phyloP scores from a whole-genome alignment of 345 rosid species.

The Turritis glabra region DNA sequence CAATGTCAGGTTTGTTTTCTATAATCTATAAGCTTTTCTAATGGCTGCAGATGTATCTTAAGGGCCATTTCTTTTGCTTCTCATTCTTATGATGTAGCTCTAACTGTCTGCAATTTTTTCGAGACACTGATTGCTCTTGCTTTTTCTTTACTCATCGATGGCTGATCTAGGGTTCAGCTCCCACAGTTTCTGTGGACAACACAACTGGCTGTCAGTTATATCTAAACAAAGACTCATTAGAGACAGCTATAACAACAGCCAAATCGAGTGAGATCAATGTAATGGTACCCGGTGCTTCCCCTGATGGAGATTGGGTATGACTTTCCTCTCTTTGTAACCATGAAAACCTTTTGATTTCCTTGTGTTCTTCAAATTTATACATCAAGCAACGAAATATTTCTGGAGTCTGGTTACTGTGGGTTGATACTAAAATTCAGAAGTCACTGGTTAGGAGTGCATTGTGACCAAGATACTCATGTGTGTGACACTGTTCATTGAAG shows the following conservation, averaged over 20 bases:
- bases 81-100: not conserved
- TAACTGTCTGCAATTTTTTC: not conserved
- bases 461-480: not conserved
- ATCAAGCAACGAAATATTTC: not conserved
- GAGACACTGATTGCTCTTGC: conserved; percentile 6
- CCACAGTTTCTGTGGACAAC: conserved; percentile 92
- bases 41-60: not conserved
- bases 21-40: not conserved
- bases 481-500: not conserved
- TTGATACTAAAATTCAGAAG: not conserved
- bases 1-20: conserved; percentile 85
- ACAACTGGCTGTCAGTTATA: conserved; percentile 85
- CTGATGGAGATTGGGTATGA: conserved; percentile 84
- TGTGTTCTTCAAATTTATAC: not conserved
- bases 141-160: conserved; percentile 18
- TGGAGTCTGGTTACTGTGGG: not conserved
- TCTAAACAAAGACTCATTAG: conserved; percentile 73
- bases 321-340: conserved; percentile 3
- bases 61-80: not conserved
- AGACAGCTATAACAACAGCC: conserved; percentile 84
- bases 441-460: not conserved
- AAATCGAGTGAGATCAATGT: conserved; percentile 93
- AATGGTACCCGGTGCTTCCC: conserved; percentile 69
- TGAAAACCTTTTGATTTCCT: not conserved
- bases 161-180: conserved; percentile 80